phyloP scores from a whole-genome alignment of 2,329 filamentous ascomycete genomes.

The Sporothrix brasiliensis region DNA sequence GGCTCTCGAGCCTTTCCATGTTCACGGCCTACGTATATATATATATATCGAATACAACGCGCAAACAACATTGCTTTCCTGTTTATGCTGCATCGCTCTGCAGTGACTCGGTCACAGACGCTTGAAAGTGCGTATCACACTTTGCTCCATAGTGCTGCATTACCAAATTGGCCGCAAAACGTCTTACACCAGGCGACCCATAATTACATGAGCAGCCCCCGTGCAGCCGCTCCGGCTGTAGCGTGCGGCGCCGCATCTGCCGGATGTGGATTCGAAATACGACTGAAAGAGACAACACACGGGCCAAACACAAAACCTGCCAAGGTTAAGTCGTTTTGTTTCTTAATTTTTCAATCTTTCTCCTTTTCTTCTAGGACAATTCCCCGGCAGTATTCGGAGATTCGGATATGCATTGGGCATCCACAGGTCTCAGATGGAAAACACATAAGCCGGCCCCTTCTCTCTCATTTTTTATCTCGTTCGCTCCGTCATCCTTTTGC shows the following conservation, averaged over 20 bases:
- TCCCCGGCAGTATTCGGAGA: neutral
- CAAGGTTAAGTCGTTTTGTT: neutral
- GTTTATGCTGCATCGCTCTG: neutral
- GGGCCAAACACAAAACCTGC: neutral
- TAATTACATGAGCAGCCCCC: neutral
- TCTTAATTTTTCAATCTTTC: neutral
- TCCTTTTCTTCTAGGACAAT: neutral
- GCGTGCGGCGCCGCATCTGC: neutral
- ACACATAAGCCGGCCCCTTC: neutral
- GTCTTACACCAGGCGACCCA: neutral
- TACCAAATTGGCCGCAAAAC: neutral
- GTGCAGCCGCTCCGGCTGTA: neutral
- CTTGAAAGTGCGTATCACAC: neutral
- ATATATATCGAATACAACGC: neutral
- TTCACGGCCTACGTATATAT: slow-evolving; percentile 6
- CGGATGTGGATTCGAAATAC: neutral
- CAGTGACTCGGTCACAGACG: neutral
- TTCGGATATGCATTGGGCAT: too few species aligned
- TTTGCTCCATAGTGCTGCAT: neutral
- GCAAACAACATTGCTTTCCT: neutral
- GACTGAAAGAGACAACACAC: neutral
- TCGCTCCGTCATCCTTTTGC: neutral
- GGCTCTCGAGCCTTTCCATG: neutral
- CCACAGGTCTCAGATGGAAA: neutral
- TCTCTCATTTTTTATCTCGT: neutral